Evolutionary conservation across 1,139 yeast genomes (phyloP).

Genomic region (Kodamaea alishanica): DNA sequence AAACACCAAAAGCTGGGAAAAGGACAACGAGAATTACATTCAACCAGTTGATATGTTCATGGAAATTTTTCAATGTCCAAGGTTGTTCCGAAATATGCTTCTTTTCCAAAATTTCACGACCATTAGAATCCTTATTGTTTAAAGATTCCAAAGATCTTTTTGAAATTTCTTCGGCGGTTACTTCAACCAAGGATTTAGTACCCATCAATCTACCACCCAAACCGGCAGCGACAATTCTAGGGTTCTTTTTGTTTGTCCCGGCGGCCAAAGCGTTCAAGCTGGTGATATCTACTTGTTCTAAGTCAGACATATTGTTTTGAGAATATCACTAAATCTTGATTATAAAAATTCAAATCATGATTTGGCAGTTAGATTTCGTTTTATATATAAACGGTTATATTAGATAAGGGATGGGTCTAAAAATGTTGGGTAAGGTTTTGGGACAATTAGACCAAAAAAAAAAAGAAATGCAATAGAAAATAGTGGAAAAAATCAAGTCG

Average conservation of each 20-base stretch:
- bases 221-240: slow-evolving; percentile 74
- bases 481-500: no score
- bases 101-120: slow-evolving; percentile 42
- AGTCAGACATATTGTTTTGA: slow-evolving; percentile 10
- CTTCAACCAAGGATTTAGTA: slow-evolving; percentile 63
- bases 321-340: slow-evolving; percentile 1
- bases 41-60: slow-evolving; percentile 89
- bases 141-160: slow-evolving; percentile 48
- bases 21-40: slow-evolving; percentile 73
- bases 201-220: slow-evolving; percentile 79
- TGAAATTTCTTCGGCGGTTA: slow-evolving; percentile 61
- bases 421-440: no score
- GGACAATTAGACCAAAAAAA: no score
- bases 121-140: slow-evolving; percentile 49
- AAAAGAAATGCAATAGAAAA: no score
- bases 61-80: slow-evolving; percentile 82
- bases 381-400: neutral
- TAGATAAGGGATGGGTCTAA: neutral
- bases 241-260: slow-evolving; percentile 69
- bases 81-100: slow-evolving; percentile 90
- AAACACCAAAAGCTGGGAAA: slow-evolving; percentile 65
- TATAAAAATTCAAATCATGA: neutral
- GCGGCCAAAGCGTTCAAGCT: slow-evolving; percentile 85
- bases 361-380: neutral
- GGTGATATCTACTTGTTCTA: slow-evolving; percentile 65